phyloP scores from a whole-genome alignment of 2,329 filamentous ascomycete species.

The Scedosporium boydii region DNA sequence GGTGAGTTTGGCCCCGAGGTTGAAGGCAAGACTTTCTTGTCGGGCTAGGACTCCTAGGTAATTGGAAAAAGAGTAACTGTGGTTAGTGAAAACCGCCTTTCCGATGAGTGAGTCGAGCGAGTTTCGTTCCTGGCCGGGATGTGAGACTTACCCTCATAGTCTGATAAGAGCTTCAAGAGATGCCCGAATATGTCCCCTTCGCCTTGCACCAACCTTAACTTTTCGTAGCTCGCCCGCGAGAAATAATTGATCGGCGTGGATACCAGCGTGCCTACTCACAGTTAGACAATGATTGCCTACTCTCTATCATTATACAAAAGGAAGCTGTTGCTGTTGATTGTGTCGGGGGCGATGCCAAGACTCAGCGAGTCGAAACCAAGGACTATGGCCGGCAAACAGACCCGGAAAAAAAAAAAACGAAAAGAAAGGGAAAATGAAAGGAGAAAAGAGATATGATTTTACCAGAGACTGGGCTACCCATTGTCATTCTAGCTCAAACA shows the following conservation, averaged over 20 bases:
- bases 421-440: too few relatives aligned
- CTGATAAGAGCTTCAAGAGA: conserved; percentile 61
- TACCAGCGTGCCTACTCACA: not conserved
- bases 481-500: too few relatives aligned
- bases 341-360: too few relatives aligned
- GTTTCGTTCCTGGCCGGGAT: conserved; percentile 30
- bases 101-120: not conserved
- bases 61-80: not conserved
- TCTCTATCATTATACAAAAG: too few relatives aligned
- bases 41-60: conserved; percentile 61
- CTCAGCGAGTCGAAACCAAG: too few relatives aligned
- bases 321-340: too few relatives aligned
- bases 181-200: conserved; percentile 61
- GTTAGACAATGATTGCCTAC: conserved; percentile 4
- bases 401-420: too few relatives aligned
- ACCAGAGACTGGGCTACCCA: too few relatives aligned
- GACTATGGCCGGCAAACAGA: too few relatives aligned
- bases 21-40: conserved; percentile 79
- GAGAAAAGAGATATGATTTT: not conserved
- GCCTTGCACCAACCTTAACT: conserved; percentile 41
- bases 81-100: not conserved
- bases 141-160: conserved; percentile 56
- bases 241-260: conserved; percentile 40
- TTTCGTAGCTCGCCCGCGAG: conserved; percentile 31
- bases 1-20: conserved; percentile 72